Conservation (phyloP, 192 early-diverging fungal genomes). For the Podila clonocystis region DNA sequence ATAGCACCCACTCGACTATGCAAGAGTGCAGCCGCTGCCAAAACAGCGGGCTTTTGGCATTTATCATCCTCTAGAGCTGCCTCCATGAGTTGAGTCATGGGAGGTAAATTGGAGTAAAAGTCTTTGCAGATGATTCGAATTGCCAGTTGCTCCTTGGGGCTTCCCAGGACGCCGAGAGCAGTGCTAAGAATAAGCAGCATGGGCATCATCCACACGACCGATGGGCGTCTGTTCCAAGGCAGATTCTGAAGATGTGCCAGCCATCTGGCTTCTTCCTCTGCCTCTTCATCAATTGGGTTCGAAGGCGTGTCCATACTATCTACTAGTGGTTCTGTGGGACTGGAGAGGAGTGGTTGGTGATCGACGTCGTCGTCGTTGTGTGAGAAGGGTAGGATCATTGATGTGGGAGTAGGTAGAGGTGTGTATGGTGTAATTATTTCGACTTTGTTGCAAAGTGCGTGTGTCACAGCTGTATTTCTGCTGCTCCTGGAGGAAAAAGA, state of each 20-base stretch:
- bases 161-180: not conserved
- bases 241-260: not conserved
- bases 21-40: slow-evolving; percentile 3
- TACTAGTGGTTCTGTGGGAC: not conserved
- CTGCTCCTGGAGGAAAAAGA: no score
- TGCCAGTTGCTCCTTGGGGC: slow-evolving; percentile 1
- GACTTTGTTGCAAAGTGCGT: no score
- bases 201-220: slow-evolving; percentile 7
- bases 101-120: not conserved
- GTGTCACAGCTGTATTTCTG: no score
- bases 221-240: slow-evolving; percentile 12
- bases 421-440: no score
- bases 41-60: slow-evolving; percentile 4
- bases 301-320: not conserved
- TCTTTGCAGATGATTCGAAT: slow-evolving; percentile 18
- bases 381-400: no score
- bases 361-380: not conserved
- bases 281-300: not conserved
- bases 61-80: not conserved
- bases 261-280: slow-evolving; percentile 12
- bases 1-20: not conserved
- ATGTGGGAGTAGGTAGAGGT: no score
- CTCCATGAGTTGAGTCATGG: not conserved
- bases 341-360: not conserved
- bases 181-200: slow-evolving; percentile 2